Evolutionary conservation across 148 eudicot species (phyloP).

Genomic region (Polygonum maritimum): DNA sequence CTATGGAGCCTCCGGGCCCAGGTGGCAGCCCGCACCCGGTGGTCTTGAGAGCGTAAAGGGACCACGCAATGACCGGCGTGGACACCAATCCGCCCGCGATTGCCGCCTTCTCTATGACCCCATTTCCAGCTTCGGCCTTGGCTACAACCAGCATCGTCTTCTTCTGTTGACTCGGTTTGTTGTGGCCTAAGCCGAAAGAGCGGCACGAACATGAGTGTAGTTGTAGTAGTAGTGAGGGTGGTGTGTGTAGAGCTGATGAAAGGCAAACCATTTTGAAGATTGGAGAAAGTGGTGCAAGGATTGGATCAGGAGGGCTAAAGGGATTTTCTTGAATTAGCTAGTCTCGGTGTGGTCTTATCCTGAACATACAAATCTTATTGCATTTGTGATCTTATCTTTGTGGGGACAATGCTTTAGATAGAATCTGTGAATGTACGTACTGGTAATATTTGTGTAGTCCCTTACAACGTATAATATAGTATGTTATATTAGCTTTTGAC

Average conservation of each 20-base stretch:
- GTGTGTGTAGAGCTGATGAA: not conserved
- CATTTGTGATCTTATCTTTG: too few relatives aligned
- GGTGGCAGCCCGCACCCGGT: slow-evolving; percentile 99
- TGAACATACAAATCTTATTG: not conserved
- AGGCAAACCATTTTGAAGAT: not conserved
- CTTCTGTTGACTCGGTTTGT: not conserved
- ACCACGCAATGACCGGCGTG: slow-evolving; percentile 79
- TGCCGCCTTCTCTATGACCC: slow-evolving; percentile 35
- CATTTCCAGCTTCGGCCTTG: slow-evolving; percentile 38
- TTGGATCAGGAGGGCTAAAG: not conserved
- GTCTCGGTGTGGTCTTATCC: not conserved
- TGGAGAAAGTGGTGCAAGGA: not conserved
- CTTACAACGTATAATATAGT: too few relatives aligned
- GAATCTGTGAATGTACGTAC: too few relatives aligned
- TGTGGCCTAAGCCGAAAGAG: not conserved
- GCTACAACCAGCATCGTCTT: not conserved
- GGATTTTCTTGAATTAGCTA: not conserved
- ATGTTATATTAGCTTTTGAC: too few relatives aligned
- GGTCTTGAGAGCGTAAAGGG: slow-evolving; percentile 85
- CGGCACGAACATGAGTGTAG: not conserved
- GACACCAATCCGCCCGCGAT: slow-evolving; percentile 64
- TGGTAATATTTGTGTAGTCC: too few relatives aligned
- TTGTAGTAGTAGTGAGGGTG: not conserved
- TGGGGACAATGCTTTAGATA: too few relatives aligned
- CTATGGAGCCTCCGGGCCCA: slow-evolving; percentile 88